Base-by-base conservation (phyloP, 2,329 filamentous ascomycete genomes). In the Hysterium pulicare region DNA sequence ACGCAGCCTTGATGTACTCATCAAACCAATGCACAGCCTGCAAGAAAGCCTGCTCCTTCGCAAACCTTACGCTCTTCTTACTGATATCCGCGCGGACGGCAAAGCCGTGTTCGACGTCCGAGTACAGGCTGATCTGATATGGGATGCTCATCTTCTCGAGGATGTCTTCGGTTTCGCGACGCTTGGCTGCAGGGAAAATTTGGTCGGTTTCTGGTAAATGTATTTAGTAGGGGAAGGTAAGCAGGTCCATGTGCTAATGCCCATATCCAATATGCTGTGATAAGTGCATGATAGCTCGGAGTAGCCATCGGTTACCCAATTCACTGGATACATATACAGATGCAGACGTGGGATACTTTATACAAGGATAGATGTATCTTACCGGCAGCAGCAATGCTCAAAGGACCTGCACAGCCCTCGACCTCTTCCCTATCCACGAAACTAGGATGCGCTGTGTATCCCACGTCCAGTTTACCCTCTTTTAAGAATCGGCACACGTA, bases 1-100 rank as follows among this genome's bases (percentile, higher is more conserved):
- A 50, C 46, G 4, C 32, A 4, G 32, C 49, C 62, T 71, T 72
- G 47, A 86, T 62, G 62, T 77, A 73, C 64, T 82, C 73, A 52
- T 86, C 77, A 53, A 94, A 90, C 88, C 88, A 94, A 40, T 73
- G 64, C 39, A 90, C 74, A 26, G 87, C 87, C 73, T 93, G 88
- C 50, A 75, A 58, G 62, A 93, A 93, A 4, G 88, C 87, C 68
- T 85, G 81, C 69, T 94, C 86, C 76, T 88, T 90, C 28, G 86
- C 83, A 55, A 78, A 91, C 63, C 77, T 81, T 58, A 78, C 65
- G 34, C 71, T 50, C 62, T 75, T 76, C 49, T 82, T 75, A 47
- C 57, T 75, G 23, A 76, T 45, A 59, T 93, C 85, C 21, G 74
- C 75, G 42, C 87, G 79, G 2, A 90, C 82, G 7, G 82, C 75